Evolutionary conservation across 78 protist species (phyloP).

Genomic region (Monocercomonoides exilis): DNA sequence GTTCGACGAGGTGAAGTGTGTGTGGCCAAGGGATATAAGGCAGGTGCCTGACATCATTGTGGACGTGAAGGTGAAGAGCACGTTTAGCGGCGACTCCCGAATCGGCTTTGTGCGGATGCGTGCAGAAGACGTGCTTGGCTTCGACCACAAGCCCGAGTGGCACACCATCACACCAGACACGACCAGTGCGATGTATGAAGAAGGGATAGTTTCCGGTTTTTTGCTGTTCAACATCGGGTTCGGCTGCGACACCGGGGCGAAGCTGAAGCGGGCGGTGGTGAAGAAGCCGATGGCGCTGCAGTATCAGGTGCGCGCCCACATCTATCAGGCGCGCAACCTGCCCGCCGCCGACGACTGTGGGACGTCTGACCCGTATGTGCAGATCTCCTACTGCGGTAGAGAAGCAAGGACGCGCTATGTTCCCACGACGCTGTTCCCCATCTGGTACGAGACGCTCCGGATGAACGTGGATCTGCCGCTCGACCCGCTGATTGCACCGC

Average conservation of each 20-base stretch:
- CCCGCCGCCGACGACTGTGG: constrained; percentile 9
- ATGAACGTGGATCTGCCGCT: neutral
- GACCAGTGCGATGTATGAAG: neutral
- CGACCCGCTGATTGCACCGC: neutral
- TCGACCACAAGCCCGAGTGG: neutral
- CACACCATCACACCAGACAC: constrained; percentile 6
- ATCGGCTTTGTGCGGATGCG: neutral
- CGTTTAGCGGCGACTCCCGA: neutral
- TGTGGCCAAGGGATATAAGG: neutral
- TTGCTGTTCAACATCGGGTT: neutral
- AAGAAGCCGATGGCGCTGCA: neutral
- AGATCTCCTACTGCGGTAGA: neutral
- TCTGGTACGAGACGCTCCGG: neutral
- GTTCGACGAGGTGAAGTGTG: neutral
- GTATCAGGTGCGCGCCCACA: neutral
- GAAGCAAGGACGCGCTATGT: neutral
- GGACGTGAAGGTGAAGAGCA: neutral
- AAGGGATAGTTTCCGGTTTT: constrained; percentile 18
- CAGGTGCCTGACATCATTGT: neutral
- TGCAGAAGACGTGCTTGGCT: neutral
- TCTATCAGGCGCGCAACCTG: neutral
- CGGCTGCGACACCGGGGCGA: neutral
- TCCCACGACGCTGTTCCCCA: neutral
- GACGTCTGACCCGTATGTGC: neutral
- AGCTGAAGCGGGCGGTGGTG: neutral